Percentiles rank a stretch among this genome's conserved stretches.
Evolutionary conservation across 345 rosid species (phyloP).

Genomic region (Gossypium stocksii): DNA sequence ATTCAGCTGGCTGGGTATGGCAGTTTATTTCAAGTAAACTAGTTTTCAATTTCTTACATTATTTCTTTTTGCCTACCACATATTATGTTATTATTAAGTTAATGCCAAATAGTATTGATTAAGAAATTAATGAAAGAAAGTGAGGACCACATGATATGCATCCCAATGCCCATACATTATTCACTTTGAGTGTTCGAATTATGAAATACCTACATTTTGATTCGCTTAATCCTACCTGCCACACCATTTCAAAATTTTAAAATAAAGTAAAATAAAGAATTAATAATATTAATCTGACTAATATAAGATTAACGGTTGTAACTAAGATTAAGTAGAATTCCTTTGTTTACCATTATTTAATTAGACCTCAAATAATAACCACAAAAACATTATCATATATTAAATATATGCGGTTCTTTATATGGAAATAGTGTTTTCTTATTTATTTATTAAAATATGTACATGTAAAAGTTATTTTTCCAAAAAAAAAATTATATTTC

Average conservation of each 20-base stretch:
- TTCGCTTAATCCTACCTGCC: not conserved
- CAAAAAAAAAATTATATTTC: no score
- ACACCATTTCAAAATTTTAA: not conserved
- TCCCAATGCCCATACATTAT: slow-evolving; percentile 14
- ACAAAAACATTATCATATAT: not conserved
- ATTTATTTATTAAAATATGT: no score
- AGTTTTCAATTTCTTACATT: not conserved
- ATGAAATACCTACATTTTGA: not conserved
- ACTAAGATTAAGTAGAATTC: not conserved
- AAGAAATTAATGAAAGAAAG: not conserved
- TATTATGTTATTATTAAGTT: not conserved
- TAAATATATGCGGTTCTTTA: no score
- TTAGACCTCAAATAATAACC: not conserved
- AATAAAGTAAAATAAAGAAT: not conserved
- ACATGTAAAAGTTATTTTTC: no score
- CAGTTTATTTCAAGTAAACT: not conserved
- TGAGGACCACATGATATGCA: slow-evolving; percentile 13
- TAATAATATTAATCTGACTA: not conserved
- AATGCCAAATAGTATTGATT: not conserved
- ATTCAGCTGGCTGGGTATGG: not conserved
- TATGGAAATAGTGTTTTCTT: no score
- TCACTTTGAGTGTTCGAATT: not conserved
- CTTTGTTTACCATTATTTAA: not conserved
- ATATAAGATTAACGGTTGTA: not conserved
- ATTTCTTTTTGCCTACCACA: not conserved